Percentiles rank a stretch among this genome's conserved stretches.
Evolutionary conservation across 306 rosid species (phyloP).

Genomic region (Arachis stenosperma): DNA sequence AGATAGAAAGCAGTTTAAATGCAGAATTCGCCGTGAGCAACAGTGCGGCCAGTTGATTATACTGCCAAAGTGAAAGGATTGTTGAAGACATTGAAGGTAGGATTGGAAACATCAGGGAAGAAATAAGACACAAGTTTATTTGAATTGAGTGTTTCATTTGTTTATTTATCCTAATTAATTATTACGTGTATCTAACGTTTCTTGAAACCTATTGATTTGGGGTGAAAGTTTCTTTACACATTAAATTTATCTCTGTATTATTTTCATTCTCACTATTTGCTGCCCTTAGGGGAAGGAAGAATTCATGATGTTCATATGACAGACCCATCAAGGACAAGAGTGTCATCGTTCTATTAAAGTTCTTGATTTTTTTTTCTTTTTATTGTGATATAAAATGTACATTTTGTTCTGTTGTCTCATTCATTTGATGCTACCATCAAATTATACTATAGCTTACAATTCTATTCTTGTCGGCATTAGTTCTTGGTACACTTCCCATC

Average conservation of each 20-base stretch:
- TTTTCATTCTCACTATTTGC: slow-evolving; percentile 36
- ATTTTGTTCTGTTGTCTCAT: slow-evolving; percentile 21
- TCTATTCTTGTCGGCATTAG: neutral
- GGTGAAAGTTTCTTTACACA: slow-evolving; percentile 46
- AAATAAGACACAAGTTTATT: slow-evolving; percentile 41
- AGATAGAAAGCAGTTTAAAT: slow-evolving; percentile 62
- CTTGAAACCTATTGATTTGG: slow-evolving; percentile 50
- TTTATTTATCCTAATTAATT: slow-evolving; percentile 40
- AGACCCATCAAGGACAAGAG: slow-evolving; percentile 3
- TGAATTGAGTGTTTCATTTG: slow-evolving; percentile 53
- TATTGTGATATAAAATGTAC: slow-evolving; percentile 39
- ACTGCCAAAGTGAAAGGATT: slow-evolving; percentile 18
- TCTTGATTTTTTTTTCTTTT: slow-evolving; percentile 27
- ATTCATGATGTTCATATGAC: slow-evolving; percentile 26
- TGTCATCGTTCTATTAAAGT: slow-evolving; percentile 24
- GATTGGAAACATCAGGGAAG: slow-evolving; percentile 36
- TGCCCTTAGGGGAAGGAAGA: slow-evolving; percentile 30
- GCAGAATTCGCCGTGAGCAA: slow-evolving; percentile 52
- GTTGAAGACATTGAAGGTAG: slow-evolving; percentile 42
- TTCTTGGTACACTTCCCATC: neutral
- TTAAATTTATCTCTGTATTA: slow-evolving; percentile 40
- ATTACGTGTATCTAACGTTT: slow-evolving; percentile 39
- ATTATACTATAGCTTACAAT: neutral
- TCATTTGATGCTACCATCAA: slow-evolving; percentile 17
- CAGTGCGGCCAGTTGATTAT: slow-evolving; percentile 51